Conservation (phyloP, 1,139 yeast genomes). For the Geotrichum reessii region DNA sequence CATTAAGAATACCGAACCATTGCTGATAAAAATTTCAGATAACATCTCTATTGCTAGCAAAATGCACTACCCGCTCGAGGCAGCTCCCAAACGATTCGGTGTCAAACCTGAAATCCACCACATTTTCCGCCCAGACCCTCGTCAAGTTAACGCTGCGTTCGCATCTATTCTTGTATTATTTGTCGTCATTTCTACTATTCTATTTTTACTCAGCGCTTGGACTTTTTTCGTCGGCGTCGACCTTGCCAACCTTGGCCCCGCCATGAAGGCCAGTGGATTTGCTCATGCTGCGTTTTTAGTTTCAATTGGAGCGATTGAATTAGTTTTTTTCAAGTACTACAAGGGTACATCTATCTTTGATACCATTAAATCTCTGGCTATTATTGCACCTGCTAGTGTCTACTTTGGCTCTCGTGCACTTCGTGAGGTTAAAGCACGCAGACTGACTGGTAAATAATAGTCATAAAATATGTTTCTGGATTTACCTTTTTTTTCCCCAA, state of each 20-base stretch:
- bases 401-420: conserved; percentile 66
- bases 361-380: conserved; percentile 50
- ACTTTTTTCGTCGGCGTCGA: conserved; percentile 22
- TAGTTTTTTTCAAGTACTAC: conserved; percentile 61
- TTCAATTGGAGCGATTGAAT: conserved; percentile 56
- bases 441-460: conserved; percentile 24
- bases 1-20: conserved; percentile 2
- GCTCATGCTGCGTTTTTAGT: conserved; percentile 44
- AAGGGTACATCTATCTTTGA: conserved; percentile 65
- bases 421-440: conserved; percentile 30
- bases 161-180: conserved; percentile 49
- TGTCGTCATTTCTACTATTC: conserved; percentile 46
- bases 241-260: conserved; percentile 22
- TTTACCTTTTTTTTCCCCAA: background rate
- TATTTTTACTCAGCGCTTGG: conserved; percentile 26
- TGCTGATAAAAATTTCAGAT: conserved; percentile 5
- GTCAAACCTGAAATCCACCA: conserved; percentile 62
- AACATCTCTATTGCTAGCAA: conserved; percentile 6
- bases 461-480: no score
- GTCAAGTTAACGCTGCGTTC: conserved; percentile 39
- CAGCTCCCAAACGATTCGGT: conserved; percentile 20
- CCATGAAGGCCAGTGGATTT: conserved; percentile 36
- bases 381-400: conserved; percentile 53
- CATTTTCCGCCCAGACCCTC: conserved; percentile 53
- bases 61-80: conserved; percentile 3